Evolutionary conservation across 148 eudicot genomes (phyloP), one percentile per base, ranked within the genome.

Genomic region (Chenopodium album): DNA sequence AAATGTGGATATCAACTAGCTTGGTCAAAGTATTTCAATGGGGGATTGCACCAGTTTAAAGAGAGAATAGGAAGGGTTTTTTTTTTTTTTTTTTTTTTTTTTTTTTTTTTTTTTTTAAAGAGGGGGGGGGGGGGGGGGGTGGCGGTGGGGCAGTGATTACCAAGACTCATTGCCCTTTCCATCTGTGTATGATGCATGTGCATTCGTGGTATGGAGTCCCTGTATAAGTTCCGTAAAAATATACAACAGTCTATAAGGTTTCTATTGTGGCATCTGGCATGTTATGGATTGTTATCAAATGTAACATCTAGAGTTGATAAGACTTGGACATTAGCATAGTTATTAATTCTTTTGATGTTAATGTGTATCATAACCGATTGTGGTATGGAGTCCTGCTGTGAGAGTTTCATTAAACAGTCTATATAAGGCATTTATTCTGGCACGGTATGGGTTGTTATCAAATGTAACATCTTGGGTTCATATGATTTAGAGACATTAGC

Each of bases 401-500:
- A 17, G 9, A 22, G 19, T 54, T 54, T 54, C 14, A 5, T 71
- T 44, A 12, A 73, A 9, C 26, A 44, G 34, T 73, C 59, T 11
- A 47, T 26, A 47, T 26, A 26, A 11, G 31, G 32, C 60, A 3
- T 71, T 41, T 71, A 11, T 72, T 50, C 9, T 72, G 75, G 34
- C 23, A 7, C 44, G 7, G 8, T 41, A 41, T 41, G 44, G 44
- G 44, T 41, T 34, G 46, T 13, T 32, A 69, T 69, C 46, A 69
- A 13, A 13, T 72, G 23, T 71, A 70, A 29, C 14, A 41, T 47
- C 29, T 46, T n/a, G 50, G 59, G 52, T 29, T 73, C 32, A 14
- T 32, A 34, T 71, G n/a, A 71, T 71, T 37, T 41, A 19, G 74
- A 71, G 52, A 41, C 75, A 71, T 71, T 71, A n/a, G 20, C 32